Evolutionary conservation across 192 early-diverging fungal genomes (phyloP).

Genomic region (Backusella luteola): DNA sequence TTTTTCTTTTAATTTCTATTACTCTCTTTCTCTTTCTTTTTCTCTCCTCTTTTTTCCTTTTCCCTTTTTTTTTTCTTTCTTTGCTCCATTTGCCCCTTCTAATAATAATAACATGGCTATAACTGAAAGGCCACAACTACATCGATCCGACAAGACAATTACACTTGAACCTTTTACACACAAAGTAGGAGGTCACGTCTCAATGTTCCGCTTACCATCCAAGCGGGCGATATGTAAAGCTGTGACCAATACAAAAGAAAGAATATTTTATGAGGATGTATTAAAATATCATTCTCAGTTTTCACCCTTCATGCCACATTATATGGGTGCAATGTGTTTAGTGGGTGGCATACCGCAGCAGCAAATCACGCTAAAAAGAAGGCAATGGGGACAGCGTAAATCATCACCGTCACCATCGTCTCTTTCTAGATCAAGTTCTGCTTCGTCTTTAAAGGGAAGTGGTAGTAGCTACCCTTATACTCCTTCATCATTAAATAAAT

Average conservation of each 20-base stretch:
- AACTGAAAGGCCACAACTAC: not conserved
- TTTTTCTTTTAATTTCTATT: not conserved
- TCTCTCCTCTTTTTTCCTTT: not conserved
- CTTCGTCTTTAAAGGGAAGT: not conserved
- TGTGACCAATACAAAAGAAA: constrained; percentile 3
- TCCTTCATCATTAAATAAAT: not conserved
- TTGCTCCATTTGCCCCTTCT: not conserved
- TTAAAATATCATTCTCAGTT: not conserved
- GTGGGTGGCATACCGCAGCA: not conserved
- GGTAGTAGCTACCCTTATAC: not conserved
- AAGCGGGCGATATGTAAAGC: constrained; percentile 15
- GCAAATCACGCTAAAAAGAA: not conserved
- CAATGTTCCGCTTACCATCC: constrained; percentile 14
- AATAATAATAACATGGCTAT: not conserved
- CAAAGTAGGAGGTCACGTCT: constrained; percentile 14
- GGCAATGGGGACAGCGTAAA: constrained; percentile 2
- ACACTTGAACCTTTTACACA: constrained; percentile 16
- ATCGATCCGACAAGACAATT: not conserved
- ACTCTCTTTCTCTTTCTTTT: not conserved
- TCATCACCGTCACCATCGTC: not conserved
- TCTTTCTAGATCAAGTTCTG: not conserved
- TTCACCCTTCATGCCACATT: not conserved
- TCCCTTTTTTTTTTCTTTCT: not conserved
- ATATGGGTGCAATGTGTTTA: constrained; percentile 9
- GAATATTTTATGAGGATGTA: constrained; percentile 19